Evolutionary conservation across 2,329 filamentous ascomycete species (phyloP).

Genomic region (Saccharata proteae): DNA sequence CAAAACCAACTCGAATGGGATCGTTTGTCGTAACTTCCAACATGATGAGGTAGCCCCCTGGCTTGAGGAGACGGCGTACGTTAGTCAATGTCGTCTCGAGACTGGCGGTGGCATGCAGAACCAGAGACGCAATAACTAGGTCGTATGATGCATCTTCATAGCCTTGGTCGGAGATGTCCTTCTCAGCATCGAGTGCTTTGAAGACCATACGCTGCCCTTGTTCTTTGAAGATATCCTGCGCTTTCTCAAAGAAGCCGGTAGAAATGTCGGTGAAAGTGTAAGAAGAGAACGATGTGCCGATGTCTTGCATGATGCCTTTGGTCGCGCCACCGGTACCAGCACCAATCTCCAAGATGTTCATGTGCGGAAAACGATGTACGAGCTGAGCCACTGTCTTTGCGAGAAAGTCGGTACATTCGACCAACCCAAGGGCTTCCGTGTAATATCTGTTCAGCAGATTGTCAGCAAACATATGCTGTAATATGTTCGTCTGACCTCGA

Average conservation of each 20-base stretch:
- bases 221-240: constrained; percentile 3
- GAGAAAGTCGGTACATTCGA: neutral
- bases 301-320: constrained; percentile 1
- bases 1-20: neutral
- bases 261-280: constrained; percentile 14
- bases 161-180: constrained; percentile 8
- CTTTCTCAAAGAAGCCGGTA: constrained; percentile 7
- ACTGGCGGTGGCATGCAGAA: constrained; percentile 11
- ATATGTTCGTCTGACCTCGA: neutral
- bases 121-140: constrained; percentile 11
- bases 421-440: neutral
- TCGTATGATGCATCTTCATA: constrained; percentile 11
- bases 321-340: constrained; percentile 11
- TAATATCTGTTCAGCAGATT: constrained; percentile 2
- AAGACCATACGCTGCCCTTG: constrained; percentile 7
- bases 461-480: neutral
- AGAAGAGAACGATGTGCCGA: constrained; percentile 2
- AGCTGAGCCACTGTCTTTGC: neutral
- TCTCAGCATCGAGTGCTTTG: constrained; percentile 9
- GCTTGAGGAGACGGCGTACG: neutral
- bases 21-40: constrained; percentile 25
- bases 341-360: constrained; percentile 10
- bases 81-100: constrained; percentile 9
- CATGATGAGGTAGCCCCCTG: constrained; percentile 2
- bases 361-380: neutral